These are phyloP conservation scores for Mollisiaceae sp. DNA, from an alignment of 2,329 filamentous ascomycete genomes.

Conservation along the genomic window DNA sequence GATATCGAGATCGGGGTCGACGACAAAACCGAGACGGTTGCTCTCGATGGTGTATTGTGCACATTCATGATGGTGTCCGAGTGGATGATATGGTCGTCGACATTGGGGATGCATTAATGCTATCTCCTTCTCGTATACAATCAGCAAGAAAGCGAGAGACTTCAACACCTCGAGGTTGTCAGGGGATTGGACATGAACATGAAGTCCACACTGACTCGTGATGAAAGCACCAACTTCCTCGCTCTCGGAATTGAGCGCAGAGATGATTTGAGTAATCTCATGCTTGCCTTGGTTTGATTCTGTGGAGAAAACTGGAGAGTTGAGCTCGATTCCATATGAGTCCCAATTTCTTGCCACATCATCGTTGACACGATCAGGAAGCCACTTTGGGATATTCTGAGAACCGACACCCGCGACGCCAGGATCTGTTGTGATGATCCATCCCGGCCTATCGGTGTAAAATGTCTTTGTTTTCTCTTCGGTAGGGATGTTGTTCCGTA, in stretches of 20 bases:
- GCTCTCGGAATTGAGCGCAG: slow-evolving; percentile 12
- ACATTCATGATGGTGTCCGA: slow-evolving; percentile 8
- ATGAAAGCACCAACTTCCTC: slow-evolving; percentile 31
- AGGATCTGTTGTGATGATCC: slow-evolving; percentile 31
- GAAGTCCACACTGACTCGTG: slow-evolving; percentile 38
- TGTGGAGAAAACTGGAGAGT: slow-evolving; percentile 27
- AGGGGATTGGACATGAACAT: slow-evolving; percentile 36
- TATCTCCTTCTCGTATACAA: slow-evolving; percentile 39
- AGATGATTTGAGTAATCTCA: slow-evolving; percentile 26
- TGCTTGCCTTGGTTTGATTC: slow-evolving; percentile 12
- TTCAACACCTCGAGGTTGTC: slow-evolving; percentile 25
- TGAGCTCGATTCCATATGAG: slow-evolving; percentile 35
- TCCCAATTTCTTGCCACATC: slow-evolving; percentile 30
- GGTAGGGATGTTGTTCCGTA: neutral
- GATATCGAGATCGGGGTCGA: too few species aligned
- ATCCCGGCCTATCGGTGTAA: neutral
- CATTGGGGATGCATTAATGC: slow-evolving; percentile 33
- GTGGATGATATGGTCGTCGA: slow-evolving; percentile 29
- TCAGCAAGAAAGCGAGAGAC: slow-evolving; percentile 31
- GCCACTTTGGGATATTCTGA: slow-evolving; percentile 30
- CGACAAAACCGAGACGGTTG: slow-evolving; percentile 33
- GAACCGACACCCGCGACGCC: slow-evolving; percentile 34
- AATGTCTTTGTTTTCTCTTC: neutral
- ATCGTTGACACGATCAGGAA: slow-evolving; percentile 25
- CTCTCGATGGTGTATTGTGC: slow-evolving; percentile 20